A percentile compares a stretch with the other conserved stretches of the same genome.
Evolutionary conservation across 495 filamentous ascomycete genomes (phyloP).

Genomic region (Neurospora africana): DNA sequence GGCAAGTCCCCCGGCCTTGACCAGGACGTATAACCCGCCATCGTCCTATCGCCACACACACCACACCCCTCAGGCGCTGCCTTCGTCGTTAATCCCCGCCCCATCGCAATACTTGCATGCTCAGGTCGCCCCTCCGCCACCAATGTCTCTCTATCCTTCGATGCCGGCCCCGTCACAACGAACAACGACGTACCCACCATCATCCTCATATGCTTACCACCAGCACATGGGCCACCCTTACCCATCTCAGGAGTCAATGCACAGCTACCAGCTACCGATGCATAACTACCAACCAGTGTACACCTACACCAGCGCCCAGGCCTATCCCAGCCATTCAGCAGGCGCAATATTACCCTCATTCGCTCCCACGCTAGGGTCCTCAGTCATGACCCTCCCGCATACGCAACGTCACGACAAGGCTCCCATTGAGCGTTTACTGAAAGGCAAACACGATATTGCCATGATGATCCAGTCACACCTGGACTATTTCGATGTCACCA

Average conservation of each 20-base stretch:
- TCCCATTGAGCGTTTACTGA: background rate
- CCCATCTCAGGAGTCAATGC: background rate
- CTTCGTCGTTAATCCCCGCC: constrained; percentile 2
- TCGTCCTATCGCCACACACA: constrained; percentile 2
- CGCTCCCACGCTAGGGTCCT: background rate
- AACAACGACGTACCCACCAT: constrained; percentile 2
- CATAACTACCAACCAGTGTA: constrained; percentile 6
- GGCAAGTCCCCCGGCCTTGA: background rate
- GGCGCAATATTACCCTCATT: background rate
- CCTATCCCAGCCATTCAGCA: background rate
- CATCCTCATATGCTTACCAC: constrained; percentile 8
- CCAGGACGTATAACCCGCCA: constrained; percentile 7
- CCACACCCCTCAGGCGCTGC: background rate
- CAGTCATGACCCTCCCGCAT: background rate
- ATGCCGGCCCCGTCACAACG: background rate
- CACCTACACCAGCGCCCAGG: background rate
- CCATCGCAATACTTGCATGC: constrained; percentile 13
- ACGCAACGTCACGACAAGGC: background rate
- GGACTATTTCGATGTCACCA: constrained; percentile 9
- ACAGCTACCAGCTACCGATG: constrained; percentile 9
- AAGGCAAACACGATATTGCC: background rate
- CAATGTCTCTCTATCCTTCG: constrained; percentile 6
- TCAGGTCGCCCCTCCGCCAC: constrained; percentile 4
- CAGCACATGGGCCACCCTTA: background rate
- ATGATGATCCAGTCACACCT: constrained; percentile 5